Percentiles rank a stretch among this genome's conserved stretches.
Conservation (phyloP, 805 yeast species). For the Saturnispora ahearnii region DNA sequence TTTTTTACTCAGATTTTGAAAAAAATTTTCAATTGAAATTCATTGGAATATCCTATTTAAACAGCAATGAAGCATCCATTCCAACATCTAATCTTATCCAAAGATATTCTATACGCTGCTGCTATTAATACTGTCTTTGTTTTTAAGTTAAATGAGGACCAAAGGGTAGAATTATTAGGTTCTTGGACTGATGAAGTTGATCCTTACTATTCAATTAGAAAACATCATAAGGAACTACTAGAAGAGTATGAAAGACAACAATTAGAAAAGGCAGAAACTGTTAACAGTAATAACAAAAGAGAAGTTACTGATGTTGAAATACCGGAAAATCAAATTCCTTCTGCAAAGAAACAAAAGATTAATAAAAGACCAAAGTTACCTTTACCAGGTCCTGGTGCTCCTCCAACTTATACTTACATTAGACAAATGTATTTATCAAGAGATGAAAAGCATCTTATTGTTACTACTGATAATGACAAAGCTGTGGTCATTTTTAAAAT, state of each 20-base stretch:
- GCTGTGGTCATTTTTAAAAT: constrained; percentile 56
- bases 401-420: constrained; percentile 57
- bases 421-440: constrained; percentile 50
- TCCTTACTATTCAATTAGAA: constrained; percentile 35
- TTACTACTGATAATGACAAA: constrained; percentile 77
- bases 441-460: constrained; percentile 47
- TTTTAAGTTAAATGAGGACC: constrained; percentile 28
- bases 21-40: background rate
- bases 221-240: constrained; percentile 37
- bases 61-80: constrained; percentile 58
- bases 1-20: background rate
- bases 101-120: constrained; percentile 45
- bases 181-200: constrained; percentile 57
- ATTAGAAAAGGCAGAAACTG: constrained; percentile 19
- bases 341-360: constrained; percentile 26
- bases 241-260: constrained; percentile 23
- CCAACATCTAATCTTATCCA: constrained; percentile 44
- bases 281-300: constrained; percentile 12
- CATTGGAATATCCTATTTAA: background rate
- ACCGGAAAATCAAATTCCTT: constrained; percentile 13
- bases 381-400: constrained; percentile 60
- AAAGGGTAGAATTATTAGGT: constrained; percentile 41
- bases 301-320: background rate
- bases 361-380: constrained; percentile 42
- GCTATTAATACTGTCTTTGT: constrained; percentile 53